Percentiles rank a stretch among this genome's conserved stretches.
These are phyloP conservation scores for Blastobotrys raffinosifermentans DNA, from an alignment of 1,139 yeast species.

Conservation along the genomic window DNA sequence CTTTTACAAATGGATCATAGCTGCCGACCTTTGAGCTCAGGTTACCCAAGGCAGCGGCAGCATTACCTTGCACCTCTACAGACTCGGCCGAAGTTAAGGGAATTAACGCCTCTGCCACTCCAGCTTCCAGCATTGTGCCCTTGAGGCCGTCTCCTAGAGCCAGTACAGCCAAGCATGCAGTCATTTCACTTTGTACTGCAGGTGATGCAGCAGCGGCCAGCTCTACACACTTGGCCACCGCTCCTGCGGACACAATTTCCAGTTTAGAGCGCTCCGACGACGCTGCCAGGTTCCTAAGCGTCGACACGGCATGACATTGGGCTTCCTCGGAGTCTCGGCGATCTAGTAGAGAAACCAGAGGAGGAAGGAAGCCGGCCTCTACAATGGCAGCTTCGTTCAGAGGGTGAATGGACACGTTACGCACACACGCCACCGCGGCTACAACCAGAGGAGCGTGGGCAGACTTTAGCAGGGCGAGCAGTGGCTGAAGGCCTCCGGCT, in stretches of 20 bases:
- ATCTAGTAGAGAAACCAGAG: constrained; percentile 79
- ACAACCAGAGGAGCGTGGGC: constrained; percentile 87
- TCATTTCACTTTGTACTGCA: constrained; percentile 88
- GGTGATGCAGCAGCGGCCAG: constrained; percentile 79
- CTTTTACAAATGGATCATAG: constrained; percentile 69
- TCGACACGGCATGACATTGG: constrained; percentile 96
- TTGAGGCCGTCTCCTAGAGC: constrained; percentile 96
- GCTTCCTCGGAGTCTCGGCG: constrained; percentile 89
- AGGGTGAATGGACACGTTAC: constrained; percentile 95
- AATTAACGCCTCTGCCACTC: constrained; percentile 80
- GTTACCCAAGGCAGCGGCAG: constrained; percentile 97
- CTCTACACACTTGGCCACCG: constrained; percentile 88
- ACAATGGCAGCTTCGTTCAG: constrained; percentile 90
- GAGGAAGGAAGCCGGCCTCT: constrained; percentile 91
- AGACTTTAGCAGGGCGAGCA: constrained; percentile 80
- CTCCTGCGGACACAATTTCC: constrained; percentile 91
- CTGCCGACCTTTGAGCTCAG: constrained; percentile 84
- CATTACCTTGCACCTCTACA: constrained; percentile 95
- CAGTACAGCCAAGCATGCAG: constrained; percentile 94
- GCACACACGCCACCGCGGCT: constrained; percentile 96
- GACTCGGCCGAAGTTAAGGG: constrained; percentile 85
- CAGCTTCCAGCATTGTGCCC: constrained; percentile 74
- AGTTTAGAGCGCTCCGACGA: constrained; percentile 88
- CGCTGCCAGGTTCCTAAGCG: constrained; percentile 93
- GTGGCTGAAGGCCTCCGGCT: constrained; percentile 90